phyloP scores from a whole-genome alignment of 305 asterid species.

The Solanum hybrid region DNA sequence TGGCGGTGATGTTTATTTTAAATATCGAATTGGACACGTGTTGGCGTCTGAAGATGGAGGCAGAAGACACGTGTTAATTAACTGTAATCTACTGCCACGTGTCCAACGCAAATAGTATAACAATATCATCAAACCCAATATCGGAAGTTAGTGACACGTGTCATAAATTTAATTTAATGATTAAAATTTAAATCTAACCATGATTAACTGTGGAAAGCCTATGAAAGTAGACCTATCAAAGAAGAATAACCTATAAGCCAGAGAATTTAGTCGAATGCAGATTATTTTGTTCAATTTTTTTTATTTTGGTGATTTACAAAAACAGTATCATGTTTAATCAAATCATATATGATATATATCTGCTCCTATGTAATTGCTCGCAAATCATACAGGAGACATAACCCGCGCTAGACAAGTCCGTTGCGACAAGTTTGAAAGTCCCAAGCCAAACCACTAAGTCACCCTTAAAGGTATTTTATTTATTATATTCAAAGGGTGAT shows the following conservation, averaged over 20 bases:
- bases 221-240: neutral
- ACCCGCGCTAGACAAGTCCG: no score
- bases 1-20: neutral
- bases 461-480: no score
- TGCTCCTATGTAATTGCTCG: no score
- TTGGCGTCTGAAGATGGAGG: neutral
- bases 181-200: neutral
- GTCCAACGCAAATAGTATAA: neutral
- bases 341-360: neutral
- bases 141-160: neutral
- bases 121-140: neutral
- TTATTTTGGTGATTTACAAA: neutral
- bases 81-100: neutral
- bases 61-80: neutral
- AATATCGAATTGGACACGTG: neutral
- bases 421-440: no score
- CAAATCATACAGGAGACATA: no score
- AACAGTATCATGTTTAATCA: neutral
- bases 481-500: no score
- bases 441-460: no score
- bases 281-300: neutral
- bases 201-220: neutral
- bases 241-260: neutral
- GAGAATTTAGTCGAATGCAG: neutral
- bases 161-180: no score